Percentiles rank a stretch among this genome's conserved stretches.
phyloP scores from a whole-genome alignment of 805 yeast genomes.

The Wickerhamiella bombiphila region DNA sequence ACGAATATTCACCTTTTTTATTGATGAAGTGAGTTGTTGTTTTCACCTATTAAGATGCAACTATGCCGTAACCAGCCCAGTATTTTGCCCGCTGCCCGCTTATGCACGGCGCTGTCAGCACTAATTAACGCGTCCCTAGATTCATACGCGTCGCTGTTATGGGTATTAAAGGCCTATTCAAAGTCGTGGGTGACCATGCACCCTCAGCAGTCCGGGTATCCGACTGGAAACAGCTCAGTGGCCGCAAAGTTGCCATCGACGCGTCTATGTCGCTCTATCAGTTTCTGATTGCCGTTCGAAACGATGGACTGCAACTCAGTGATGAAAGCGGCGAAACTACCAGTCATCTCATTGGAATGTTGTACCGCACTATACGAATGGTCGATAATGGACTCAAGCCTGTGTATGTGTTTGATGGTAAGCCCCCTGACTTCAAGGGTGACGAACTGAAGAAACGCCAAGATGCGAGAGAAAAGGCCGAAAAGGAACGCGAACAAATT shows the following conservation, averaged over 20 bases:
- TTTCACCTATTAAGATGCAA: too few relatives aligned
- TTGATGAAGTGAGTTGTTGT: too few relatives aligned
- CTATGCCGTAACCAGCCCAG: too few relatives aligned
- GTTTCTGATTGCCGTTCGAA: slow-evolving; percentile 88
- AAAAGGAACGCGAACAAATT: slow-evolving; percentile 49
- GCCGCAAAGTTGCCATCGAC: slow-evolving; percentile 90
- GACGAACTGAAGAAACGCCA: slow-evolving; percentile 84
- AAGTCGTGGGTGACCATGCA: slow-evolving; percentile 77
- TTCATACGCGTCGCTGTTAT: too few relatives aligned
- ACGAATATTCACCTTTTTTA: too few relatives aligned
- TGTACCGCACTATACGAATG: slow-evolving; percentile 80
- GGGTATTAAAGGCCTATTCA: slow-evolving; percentile 47
- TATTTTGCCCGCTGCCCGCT: too few relatives aligned
- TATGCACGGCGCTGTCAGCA: too few relatives aligned
- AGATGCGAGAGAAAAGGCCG: slow-evolving; percentile 70
- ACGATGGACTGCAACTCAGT: slow-evolving; percentile 87
- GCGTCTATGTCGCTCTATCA: slow-evolving; percentile 90
- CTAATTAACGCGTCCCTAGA: too few relatives aligned
- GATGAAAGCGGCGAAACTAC: slow-evolving; percentile 83
- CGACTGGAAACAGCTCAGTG: slow-evolving; percentile 76
- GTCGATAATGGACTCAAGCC: slow-evolving; percentile 93
- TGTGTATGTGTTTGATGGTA: slow-evolving; percentile 92
- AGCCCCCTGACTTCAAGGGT: slow-evolving; percentile 87
- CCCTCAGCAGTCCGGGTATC: slow-evolving; percentile 63
- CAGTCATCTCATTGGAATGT: slow-evolving; percentile 89